phyloP scores from a whole-genome alignment of 768 basidiomycete genomes.

The Butyriboletus loyo region DNA sequence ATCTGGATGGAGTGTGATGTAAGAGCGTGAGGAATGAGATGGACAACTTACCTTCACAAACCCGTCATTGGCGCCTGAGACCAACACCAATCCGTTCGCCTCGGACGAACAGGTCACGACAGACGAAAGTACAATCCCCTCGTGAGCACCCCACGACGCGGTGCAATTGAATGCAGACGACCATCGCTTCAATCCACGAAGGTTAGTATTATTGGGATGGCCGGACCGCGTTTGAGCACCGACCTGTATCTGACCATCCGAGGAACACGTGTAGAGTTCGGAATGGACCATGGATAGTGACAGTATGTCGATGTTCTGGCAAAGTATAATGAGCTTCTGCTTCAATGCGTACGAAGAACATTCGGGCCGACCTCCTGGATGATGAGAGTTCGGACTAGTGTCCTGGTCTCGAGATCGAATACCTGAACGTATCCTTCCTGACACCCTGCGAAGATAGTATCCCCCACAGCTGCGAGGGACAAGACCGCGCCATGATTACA shows the following conservation, averaged over 20 bases:
- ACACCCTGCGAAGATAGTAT: slow-evolving; percentile 88
- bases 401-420: slow-evolving; percentile 86
- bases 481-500: slow-evolving; percentile 79
- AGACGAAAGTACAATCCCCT: slow-evolving; percentile 80
- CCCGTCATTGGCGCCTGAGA: slow-evolving; percentile 86
- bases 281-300: slow-evolving; percentile 70
- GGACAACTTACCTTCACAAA: slow-evolving; percentile 65
- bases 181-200: slow-evolving; percentile 53
- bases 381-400: slow-evolving; percentile 81
- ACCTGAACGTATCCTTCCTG: slow-evolving; percentile 93
- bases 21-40: neutral
- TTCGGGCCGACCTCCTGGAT: slow-evolving; percentile 63
- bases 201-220: neutral
- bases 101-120: slow-evolving; percentile 44
- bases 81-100: slow-evolving; percentile 33
- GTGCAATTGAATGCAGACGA: slow-evolving; percentile 83
- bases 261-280: slow-evolving; percentile 62
- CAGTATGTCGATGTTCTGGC: slow-evolving; percentile 77
- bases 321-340: neutral
- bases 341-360: neutral
- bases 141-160: slow-evolving; percentile 78
- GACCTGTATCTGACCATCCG: slow-evolving; percentile 72
- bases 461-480: slow-evolving; percentile 69
- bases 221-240: neutral
- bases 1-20: slow-evolving; percentile 34